Evolutionary conservation across 352 stramenopile species (phyloP).

Genomic region (Peronospora destructor): DNA sequence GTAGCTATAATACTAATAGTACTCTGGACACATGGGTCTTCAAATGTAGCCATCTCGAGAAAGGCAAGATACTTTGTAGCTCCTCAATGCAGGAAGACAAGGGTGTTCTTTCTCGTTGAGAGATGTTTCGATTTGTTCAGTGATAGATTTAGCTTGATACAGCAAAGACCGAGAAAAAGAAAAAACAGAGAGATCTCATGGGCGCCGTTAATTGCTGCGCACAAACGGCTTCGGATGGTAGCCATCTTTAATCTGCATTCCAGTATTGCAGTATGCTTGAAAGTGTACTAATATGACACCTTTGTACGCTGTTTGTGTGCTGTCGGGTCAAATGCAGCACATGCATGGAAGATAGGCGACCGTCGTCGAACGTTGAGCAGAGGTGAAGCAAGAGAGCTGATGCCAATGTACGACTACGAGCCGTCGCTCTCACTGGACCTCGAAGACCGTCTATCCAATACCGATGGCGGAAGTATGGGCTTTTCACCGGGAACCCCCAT

Average conservation of each 20-base stretch:
- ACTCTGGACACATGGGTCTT: neutral
- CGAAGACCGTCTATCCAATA: conserved; percentile 19
- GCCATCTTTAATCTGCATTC: neutral
- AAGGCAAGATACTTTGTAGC: conserved; percentile 17
- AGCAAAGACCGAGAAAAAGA: conserved; percentile 12
- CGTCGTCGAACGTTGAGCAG: conserved; percentile 14
- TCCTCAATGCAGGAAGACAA: conserved; percentile 1
- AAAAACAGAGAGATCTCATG: conserved; percentile 16
- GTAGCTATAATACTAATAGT: too few species aligned
- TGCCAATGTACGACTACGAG: conserved; percentile 38
- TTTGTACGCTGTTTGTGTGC: neutral
- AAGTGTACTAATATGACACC: neutral
- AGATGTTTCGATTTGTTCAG: conserved; percentile 2
- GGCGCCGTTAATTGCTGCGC: conserved; percentile 34
- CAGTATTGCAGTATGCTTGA: conserved; percentile 1
- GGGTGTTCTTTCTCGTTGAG: conserved; percentile 26
- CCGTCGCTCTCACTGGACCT: conserved; percentile 31
- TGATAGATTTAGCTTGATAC: conserved; percentile 11
- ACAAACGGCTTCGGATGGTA: conserved; percentile 29
- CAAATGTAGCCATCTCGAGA: conserved; percentile 23
- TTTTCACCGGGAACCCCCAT: conserved; percentile 18
- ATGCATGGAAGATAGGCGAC: conserved; percentile 24
- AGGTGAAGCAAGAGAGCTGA: conserved; percentile 22
- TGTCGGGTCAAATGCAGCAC: conserved; percentile 9
- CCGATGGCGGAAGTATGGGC: conserved; percentile 8